Percentiles rank a stretch among this genome's conserved stretches.
These are phyloP conservation scores for Parathielavia hyrcaniae DNA, from an alignment of 495 filamentous ascomycete genomes.

Conservation along the genomic window DNA sequence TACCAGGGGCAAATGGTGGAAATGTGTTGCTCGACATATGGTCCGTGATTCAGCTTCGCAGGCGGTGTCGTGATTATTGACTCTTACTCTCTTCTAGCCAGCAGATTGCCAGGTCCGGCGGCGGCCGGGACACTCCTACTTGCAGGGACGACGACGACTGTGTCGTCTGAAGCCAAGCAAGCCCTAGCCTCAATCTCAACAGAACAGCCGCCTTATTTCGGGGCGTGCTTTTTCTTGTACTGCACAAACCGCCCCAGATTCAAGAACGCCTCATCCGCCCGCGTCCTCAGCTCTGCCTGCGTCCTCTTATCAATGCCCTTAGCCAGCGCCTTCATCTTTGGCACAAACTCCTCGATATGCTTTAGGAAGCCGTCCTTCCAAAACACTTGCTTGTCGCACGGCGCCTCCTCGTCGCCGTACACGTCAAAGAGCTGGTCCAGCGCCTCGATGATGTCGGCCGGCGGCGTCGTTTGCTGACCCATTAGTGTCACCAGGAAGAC, in stretches of 20 bases:
- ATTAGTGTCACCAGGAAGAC: constrained; percentile 53
- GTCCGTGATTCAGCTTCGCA: neutral
- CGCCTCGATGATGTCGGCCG: constrained; percentile 50
- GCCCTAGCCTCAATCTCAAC: neutral
- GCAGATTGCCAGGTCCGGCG: neutral
- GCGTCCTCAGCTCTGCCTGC: constrained; percentile 44
- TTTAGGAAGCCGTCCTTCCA: constrained; percentile 53
- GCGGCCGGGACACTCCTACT: neutral
- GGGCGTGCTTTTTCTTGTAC: constrained; percentile 52
- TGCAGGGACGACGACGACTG: neutral
- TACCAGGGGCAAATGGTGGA: neutral
- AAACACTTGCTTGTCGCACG: constrained; percentile 54
- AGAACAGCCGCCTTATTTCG: constrained; percentile 8
- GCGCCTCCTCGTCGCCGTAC: constrained; percentile 51
- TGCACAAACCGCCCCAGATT: constrained; percentile 54
- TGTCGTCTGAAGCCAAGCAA: neutral
- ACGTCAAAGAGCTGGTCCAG: constrained; percentile 58
- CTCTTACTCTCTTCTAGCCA: constrained; percentile 5
- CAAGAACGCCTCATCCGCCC: constrained; percentile 51
- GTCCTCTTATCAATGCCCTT: constrained; percentile 53
- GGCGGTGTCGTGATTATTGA: neutral
- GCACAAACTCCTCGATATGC: constrained; percentile 48
- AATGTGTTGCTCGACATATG: neutral
- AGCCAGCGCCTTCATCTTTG: constrained; percentile 46
- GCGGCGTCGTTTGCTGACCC: constrained; percentile 31